phyloP scores from a whole-genome alignment of 305 asterid species.

The Solanum chacoense region DNA sequence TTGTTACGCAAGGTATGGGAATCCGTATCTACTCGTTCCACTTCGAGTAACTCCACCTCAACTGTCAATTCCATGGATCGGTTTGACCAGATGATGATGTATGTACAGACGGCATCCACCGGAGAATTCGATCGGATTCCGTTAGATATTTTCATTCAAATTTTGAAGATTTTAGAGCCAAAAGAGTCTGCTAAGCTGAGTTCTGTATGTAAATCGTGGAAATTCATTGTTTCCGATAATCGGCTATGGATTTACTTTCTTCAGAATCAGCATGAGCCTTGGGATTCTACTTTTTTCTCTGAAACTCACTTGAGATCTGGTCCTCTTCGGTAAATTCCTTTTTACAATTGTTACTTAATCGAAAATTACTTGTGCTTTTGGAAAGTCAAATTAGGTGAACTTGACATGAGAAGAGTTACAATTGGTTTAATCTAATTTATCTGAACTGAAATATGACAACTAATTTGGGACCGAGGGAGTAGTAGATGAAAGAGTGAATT shows the following conservation, averaged over 20 bases:
- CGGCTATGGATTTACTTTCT: slow-evolving; percentile 84
- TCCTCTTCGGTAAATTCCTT: slow-evolving; percentile 51
- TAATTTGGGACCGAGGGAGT: background rate
- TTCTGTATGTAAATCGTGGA: slow-evolving; percentile 78
- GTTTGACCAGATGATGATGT: slow-evolving; percentile 40
- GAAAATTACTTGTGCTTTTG: background rate
- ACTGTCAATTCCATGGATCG: slow-evolving; percentile 21
- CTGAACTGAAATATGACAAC: background rate
- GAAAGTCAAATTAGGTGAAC: background rate
- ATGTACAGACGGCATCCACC: slow-evolving; percentile 41
- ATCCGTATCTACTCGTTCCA: slow-evolving; percentile 43
- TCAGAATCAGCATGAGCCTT: slow-evolving; percentile 60
- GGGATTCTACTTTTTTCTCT: slow-evolving; percentile 72
- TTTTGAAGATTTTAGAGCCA: slow-evolving; percentile 61
- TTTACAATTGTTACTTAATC: background rate
- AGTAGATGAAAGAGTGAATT: background rate
- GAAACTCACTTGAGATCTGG: slow-evolving; percentile 73
- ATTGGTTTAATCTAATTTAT: background rate
- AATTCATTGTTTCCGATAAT: slow-evolving; percentile 58
- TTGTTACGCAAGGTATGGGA: slow-evolving; percentile 61
- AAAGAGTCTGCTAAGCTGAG: slow-evolving; percentile 57
- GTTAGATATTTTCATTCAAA: slow-evolving; percentile 50
- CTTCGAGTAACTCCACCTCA: slow-evolving; percentile 11
- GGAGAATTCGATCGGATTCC: slow-evolving; percentile 88
- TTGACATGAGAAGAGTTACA: background rate